Base-by-base conservation (phyloP, 495 filamentous ascomycete species). In the Gamarada debralockiae region DNA sequence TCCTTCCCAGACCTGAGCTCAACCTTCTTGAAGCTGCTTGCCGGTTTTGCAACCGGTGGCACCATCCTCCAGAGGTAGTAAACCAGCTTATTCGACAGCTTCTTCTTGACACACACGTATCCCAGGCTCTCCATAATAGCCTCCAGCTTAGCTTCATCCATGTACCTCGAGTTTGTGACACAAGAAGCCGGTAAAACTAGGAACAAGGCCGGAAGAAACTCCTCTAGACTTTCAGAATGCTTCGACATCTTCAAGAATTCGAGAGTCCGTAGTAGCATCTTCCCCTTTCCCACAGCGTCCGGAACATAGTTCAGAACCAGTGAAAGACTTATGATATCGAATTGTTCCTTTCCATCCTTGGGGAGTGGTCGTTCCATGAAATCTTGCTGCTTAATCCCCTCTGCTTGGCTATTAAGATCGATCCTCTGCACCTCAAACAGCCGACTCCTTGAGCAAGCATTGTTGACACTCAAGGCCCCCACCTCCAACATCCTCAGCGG, bases 301-400 rank as follows among this genome's bases (percentile, higher is more conserved):
- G 91, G 84, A 21, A 97, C 91, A 64, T 88, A 99, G 68, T 99
- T 99, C 18, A 99, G 76, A 8, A 99, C 95, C 44, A 99, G 73
- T 1, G 89, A 95, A n/a, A 99, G 77, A 56, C 88, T 93, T 61
- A 99, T 84, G 38, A 96, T 75, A 64, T 99, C 86, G 63, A 97
- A 97, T 24, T 69, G 70, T 38, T 92, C 84, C 0, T 71, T 66
- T 25, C 78, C 73, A 44, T 70, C 60, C 7, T 45, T 48, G 0
- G 92, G 92, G 15, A 93, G 67, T 6, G 91, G 87, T 29, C 89
- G 75, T 62, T 88, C 70, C 92, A 99, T 97, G 61, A 99, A 97
- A 67, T 99, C 89, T 63, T 97, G 91, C 64, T 90, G 76, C 53
- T 80, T 59, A 53, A 99, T 97, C 2, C 81, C 83, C 0, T 84